Conservation (phyloP, 441 rosid species). For the Theobroma grandiflorum region DNA sequence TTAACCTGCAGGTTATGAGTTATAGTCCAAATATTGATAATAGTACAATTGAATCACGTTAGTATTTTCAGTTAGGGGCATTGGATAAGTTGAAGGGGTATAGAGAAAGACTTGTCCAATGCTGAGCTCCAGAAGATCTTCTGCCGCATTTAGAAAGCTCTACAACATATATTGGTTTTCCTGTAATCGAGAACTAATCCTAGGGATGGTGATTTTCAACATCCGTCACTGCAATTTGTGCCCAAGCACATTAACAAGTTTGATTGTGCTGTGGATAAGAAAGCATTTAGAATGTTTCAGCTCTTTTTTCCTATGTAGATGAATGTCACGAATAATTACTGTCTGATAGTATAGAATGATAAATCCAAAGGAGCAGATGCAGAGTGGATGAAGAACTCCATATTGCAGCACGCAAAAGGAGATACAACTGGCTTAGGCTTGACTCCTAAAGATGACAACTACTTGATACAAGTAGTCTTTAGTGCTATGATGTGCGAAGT, state of each 20-base stretch:
- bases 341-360: neutral
- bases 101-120: too few relatives aligned
- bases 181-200: too few relatives aligned
- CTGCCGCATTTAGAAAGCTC: too few relatives aligned
- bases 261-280: neutral
- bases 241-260: neutral
- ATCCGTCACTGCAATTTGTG: neutral
- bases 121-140: too few relatives aligned
- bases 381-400: neutral
- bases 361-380: neutral
- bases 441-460: neutral
- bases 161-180: too few relatives aligned
- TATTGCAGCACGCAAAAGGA: neutral
- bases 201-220: neutral
- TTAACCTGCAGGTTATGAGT: neutral
- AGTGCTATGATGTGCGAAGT: neutral
- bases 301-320: neutral
- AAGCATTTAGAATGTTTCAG: neutral
- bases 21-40: too few relatives aligned
- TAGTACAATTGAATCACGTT: neutral
- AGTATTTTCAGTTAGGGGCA: too few relatives aligned
- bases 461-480: neutral
- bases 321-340: neutral
- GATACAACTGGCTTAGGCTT: slow-evolving; percentile 15
- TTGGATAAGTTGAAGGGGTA: too few relatives aligned